A percentile compares a stretch with the other conserved stretches of the same genome.
Conservation (phyloP, 1,284 basidiomycete species). For the Singerocomus inundabilis region DNA sequence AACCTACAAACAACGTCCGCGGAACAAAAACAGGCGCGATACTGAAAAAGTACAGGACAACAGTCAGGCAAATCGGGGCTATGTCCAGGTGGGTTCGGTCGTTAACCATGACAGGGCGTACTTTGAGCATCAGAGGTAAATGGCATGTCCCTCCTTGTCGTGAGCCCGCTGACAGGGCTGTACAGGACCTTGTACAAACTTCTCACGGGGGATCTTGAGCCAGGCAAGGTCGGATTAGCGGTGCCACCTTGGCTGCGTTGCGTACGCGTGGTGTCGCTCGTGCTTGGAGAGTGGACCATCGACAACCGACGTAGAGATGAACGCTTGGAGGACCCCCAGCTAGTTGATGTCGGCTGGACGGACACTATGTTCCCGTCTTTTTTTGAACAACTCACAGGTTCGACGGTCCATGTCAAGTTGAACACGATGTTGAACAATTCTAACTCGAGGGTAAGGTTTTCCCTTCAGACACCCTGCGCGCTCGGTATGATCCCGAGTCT, state of each 20-base stretch:
- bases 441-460: conserved; percentile 19
- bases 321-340: conserved; percentile 20
- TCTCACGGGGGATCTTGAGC: conserved; percentile 17
- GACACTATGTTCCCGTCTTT: conserved; percentile 30
- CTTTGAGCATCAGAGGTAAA: conserved; percentile 34
- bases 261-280: conserved; percentile 31
- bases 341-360: conserved; percentile 33
- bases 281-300: conserved; percentile 27
- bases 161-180: not conserved
- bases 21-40: conserved; percentile 29
- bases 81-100: conserved; percentile 14
- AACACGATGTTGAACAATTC: conserved; percentile 12
- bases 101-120: conserved; percentile 23
- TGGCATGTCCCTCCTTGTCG: not conserved
- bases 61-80: conserved; percentile 34
- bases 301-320: conserved; percentile 18
- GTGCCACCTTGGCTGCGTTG: conserved; percentile 25
- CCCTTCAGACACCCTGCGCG: not conserved
- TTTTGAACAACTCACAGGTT: conserved; percentile 16
- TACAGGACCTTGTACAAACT: conserved; percentile 26
- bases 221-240: conserved; percentile 28
- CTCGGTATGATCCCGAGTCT: not conserved
- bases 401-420: conserved; percentile 24
- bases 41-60: conserved; percentile 19
- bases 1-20: conserved; percentile 30